These are phyloP conservation scores for Barnettozyma populi DNA, from an alignment of 805 yeast genomes.

Conservation along the genomic window DNA sequence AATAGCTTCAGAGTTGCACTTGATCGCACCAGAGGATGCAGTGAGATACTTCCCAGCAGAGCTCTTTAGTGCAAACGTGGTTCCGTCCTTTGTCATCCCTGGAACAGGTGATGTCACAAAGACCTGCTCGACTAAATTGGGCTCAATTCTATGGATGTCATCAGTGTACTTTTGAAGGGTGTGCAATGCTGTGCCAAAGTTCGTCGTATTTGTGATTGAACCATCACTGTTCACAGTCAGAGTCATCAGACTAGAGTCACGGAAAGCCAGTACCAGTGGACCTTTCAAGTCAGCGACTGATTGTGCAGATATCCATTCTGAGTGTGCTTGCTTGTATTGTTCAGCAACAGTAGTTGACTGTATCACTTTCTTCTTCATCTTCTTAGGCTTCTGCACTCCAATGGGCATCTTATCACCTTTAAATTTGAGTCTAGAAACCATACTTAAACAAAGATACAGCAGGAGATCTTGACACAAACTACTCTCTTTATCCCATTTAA, in stretches of 20 bases:
- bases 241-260: neutral
- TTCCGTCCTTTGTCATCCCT: constrained; percentile 6
- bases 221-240: constrained; percentile 5
- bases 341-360: constrained; percentile 5
- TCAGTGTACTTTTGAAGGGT: constrained; percentile 1
- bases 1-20: constrained; percentile 29
- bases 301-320: constrained; percentile 26
- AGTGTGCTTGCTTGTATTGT: neutral
- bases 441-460: constrained; percentile 4
- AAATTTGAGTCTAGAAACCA: constrained; percentile 34
- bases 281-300: constrained; percentile 27
- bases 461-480: too few species aligned
- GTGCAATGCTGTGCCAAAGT: neutral
- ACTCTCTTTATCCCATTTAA: too few species aligned
- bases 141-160: constrained; percentile 24
- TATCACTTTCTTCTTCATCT: constrained; percentile 10
- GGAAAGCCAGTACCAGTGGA: constrained; percentile 25
- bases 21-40: constrained; percentile 14
- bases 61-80: constrained; percentile 25
- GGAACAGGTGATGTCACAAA: constrained; percentile 22
- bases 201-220: neutral
- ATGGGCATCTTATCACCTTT: constrained; percentile 28
- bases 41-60: constrained; percentile 25
- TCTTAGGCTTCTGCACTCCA: constrained; percentile 10
- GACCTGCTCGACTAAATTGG: constrained; percentile 29